phyloP scores from a whole-genome alignment of 257 asterid species.

The Forsythia suspensa region DNA sequence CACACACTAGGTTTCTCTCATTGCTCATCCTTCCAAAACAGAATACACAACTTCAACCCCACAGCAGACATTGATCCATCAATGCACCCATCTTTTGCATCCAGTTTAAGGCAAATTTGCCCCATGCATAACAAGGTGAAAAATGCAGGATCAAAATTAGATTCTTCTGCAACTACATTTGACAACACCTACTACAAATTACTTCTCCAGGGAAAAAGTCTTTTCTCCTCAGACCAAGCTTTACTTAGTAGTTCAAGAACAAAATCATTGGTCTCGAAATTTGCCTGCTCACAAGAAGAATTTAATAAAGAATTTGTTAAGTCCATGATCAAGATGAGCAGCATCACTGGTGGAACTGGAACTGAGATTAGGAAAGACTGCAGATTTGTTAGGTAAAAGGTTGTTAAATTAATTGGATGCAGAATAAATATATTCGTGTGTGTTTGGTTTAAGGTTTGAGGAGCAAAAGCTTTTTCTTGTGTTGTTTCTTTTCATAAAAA shows the following conservation, averaged over 20 bases:
- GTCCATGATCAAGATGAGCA: slow-evolving; percentile 89
- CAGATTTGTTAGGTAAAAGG: slow-evolving; percentile 7
- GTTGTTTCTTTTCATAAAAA: background rate
- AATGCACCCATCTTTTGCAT: slow-evolving; percentile 57
- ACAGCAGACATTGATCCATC: slow-evolving; percentile 56
- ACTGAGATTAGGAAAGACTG: slow-evolving; percentile 19
- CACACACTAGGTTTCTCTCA: slow-evolving; percentile 91
- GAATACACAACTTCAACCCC: slow-evolving; percentile 71
- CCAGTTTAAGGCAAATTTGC: slow-evolving; percentile 48
- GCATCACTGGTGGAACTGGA: slow-evolving; percentile 38
- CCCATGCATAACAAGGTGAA: slow-evolving; percentile 67
- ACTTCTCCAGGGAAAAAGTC: slow-evolving; percentile 63
- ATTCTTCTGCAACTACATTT: slow-evolving; percentile 58
- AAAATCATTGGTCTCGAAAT: slow-evolving; percentile 54
- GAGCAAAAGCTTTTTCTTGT: background rate
- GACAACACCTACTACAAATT: slow-evolving; percentile 73
- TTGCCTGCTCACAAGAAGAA: slow-evolving; percentile 50
- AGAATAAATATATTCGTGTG: background rate
- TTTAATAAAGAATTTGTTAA: slow-evolving; percentile 54
- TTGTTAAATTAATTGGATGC: background rate
- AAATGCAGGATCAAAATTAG: slow-evolving; percentile 63
- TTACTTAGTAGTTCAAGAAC: slow-evolving; percentile 48
- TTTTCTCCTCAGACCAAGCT: slow-evolving; percentile 79
- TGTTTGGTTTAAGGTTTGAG: background rate
- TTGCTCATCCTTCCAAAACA: slow-evolving; percentile 82